A percentile compares a stretch with the other conserved stretches of the same genome.
These are phyloP conservation scores for Jacaranda copaia DNA, from an alignment of 257 asterid species.

Conservation along the genomic window DNA sequence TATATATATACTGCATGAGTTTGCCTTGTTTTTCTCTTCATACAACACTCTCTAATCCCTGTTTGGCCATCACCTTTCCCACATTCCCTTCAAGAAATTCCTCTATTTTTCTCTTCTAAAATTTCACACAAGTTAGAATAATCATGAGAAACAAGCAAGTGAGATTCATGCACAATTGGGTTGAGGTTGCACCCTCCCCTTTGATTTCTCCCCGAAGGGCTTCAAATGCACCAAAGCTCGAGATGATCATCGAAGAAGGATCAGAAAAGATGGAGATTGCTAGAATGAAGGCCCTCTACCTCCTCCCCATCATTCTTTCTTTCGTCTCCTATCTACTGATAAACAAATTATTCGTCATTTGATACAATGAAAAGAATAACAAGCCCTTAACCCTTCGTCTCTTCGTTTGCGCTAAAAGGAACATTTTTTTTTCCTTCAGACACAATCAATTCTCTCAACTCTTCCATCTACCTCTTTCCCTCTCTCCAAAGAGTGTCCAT, in stretches of 20 bases:
- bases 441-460: background rate
- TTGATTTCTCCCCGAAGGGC: constrained; percentile 27
- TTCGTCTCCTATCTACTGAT: constrained; percentile 35
- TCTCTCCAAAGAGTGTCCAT: background rate
- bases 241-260: constrained; percentile 45
- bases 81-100: constrained; percentile 21
- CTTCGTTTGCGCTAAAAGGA: background rate
- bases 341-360: constrained; percentile 21
- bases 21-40: background rate
- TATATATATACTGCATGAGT: background rate
- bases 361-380: background rate
- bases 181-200: constrained; percentile 42
- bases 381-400: background rate
- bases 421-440: background rate
- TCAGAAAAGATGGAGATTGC: constrained; percentile 23
- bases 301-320: constrained; percentile 39
- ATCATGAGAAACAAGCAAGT: constrained; percentile 39
- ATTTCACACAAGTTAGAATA: background rate
- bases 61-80: background rate
- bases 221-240: constrained; percentile 37
- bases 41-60: background rate
- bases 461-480: background rate
- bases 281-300: constrained; percentile 18
- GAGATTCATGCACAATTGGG: constrained; percentile 34
- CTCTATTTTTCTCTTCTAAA: background rate